phyloP scores from a whole-genome alignment of 2,329 filamentous ascomycete genomes.

The Xylaria hypoxylon region DNA sequence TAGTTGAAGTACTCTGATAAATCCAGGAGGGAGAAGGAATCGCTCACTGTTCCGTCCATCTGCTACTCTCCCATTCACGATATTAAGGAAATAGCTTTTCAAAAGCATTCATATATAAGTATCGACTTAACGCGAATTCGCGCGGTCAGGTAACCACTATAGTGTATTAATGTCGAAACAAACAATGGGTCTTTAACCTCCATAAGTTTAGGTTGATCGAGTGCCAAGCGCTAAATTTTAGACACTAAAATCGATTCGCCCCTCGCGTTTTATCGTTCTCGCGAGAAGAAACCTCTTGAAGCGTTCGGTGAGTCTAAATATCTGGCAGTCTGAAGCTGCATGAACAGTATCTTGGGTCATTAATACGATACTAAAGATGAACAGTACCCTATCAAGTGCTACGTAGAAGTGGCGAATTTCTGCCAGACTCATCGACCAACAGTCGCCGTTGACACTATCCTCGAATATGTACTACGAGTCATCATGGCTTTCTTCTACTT shows the following conservation, averaged over 20 bases:
- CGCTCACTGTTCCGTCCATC: too few relatives aligned
- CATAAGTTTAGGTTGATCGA: neutral
- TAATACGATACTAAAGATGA: conserved; percentile 2
- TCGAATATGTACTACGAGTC: neutral
- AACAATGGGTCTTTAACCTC: neutral
- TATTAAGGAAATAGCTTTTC: neutral
- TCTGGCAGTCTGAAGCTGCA: conserved; percentile 13
- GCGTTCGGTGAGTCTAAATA: conserved; percentile 16
- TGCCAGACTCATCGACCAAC: neutral
- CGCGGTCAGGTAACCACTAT: too few relatives aligned
- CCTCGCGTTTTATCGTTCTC: conserved; percentile 34
- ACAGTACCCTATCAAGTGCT: neutral
- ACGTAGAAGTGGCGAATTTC: conserved; percentile 2
- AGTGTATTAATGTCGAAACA: neutral
- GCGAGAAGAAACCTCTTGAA: conserved; percentile 23
- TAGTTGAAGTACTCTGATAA: neutral
- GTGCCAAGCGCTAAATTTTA: conserved; percentile 16
- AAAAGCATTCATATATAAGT: too few relatives aligned
- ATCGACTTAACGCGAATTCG: too few relatives aligned
- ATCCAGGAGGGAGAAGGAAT: neutral
- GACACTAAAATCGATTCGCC: conserved; percentile 13
- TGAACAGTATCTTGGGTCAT: neutral
- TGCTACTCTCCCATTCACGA: neutral
- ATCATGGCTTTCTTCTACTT: neutral
- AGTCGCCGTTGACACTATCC: neutral